Base-by-base conservation (phyloP, 768 basidiomycete genomes). In the Macrocybe gigantea region DNA sequence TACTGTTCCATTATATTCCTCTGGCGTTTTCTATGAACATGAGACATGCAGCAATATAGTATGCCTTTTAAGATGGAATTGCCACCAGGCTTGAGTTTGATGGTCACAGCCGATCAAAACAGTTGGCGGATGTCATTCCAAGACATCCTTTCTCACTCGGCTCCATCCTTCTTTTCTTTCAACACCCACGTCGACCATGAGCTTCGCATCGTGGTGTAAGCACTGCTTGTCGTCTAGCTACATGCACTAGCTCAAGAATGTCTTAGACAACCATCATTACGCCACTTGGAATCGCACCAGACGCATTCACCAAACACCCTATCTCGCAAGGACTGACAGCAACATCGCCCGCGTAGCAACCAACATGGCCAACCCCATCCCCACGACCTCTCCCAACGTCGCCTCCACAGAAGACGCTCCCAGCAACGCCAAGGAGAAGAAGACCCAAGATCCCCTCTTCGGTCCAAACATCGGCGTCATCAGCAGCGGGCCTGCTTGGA, bases 381-480 rank as follows among this genome's bases (percentile, higher is more conserved):
- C 59, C 38, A 60, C 62, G 14, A 60, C 45, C 48, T 61, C 40
- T 48, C 57, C 34, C 30, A 47, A 38, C 45, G 39, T 38, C 32
- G 30, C 39, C 31, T 22, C 22, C 2, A 75, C 13, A 14, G 44
- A 35, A 22, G 44, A 47, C 29, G 30, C 32, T 33, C 32, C 52
- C 22, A 55, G 44, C 45, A 44, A 45, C 41, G 46, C 54, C 11
- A 76, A 74, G 57, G 75, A 81, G 40, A 78, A 78, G 54, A 83
- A 80, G 61, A 79, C 80, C 38, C 79, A 80, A 9, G 88, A 93
- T 50, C 85, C 89, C 0, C 78, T 96, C 39, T 96, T 95, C 65
- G 93, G 93, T 0, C 93, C 93, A 7, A 88, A 85, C 62, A 88
- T 96, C 48, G 93, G 93, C 7, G 75, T 85, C 44, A 78, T 86